Base-by-base conservation (phyloP, 176 grass and related monocot species). In the bread wheat (Triticum aestivum) region DNA sequence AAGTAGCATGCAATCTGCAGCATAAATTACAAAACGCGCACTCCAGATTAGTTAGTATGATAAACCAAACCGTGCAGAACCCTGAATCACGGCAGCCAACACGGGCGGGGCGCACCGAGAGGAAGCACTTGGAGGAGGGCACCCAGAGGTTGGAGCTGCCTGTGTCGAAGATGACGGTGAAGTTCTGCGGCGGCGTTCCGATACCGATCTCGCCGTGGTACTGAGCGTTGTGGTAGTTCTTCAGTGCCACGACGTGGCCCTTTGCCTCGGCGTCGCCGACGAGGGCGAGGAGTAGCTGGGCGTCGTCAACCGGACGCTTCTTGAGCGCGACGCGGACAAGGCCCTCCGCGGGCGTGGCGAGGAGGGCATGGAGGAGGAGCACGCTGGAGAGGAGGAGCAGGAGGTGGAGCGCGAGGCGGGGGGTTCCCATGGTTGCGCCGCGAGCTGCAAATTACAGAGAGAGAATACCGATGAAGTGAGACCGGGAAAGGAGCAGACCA, bases 141-240 rank as follows among this genome's bases (percentile, higher is more conserved):
- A 97, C 90, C 95, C 95, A 97, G 81, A 94, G 85, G 85, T 97
- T 91, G 72, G 95, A 97, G 87, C 95, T 97, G 37, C 95, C 95
- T 3, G 92, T 94, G 69, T 97, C 91, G 81, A 97, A 97, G 81
- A 97, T 94, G 79, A 97, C 91, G 8, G 92, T 97, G 82, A 97
- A 97, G 54, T 59, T 93, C 95, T 94, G 95, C 44, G 85, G 74
- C 20, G 95, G 95, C 21, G 91, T 90, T 41, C 95, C 95, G 59
- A 94, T 77, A 39, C 82, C 89, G 65, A 97, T 65, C 82, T 97
- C 91, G 17, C 95, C 95, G 64, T 84, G 93, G 88, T 97, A 97
- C 89, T 97, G 95, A 41, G 92, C 92, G 86, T 97, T 97, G 79
- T 91, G 80, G 89, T 94, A 88, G 88, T 97, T 94, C 85, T 91